Evolutionary conservation across 208 protist species (phyloP).

Genomic region (Acanthamoeba sp.): DNA sequence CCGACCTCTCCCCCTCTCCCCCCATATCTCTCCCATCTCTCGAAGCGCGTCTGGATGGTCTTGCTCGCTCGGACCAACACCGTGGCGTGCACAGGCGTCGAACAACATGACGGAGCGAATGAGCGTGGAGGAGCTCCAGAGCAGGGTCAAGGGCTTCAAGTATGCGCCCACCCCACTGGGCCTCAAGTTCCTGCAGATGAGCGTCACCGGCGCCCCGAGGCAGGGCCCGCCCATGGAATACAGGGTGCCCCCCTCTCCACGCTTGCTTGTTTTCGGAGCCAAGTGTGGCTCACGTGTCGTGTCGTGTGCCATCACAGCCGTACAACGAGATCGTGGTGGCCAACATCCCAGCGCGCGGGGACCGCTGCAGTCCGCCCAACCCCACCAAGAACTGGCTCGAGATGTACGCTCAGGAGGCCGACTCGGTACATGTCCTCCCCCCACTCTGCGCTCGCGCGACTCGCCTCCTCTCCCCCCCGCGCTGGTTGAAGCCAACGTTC

Average conservation of each 20-base stretch:
- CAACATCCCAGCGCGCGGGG: slow-evolving; percentile 13
- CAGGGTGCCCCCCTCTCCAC: background rate
- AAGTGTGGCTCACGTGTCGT: background rate
- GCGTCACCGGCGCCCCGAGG: background rate
- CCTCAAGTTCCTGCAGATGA: slow-evolving; percentile 69
- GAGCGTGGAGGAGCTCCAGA: slow-evolving; percentile 48
- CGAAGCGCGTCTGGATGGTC: too few species aligned
- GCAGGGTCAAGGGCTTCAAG: slow-evolving; percentile 31
- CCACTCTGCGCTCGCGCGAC: too few species aligned
- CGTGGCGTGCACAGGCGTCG: background rate
- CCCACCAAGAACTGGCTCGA: slow-evolving; percentile 56
- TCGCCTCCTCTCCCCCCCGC: too few species aligned
- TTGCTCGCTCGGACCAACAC: too few species aligned
- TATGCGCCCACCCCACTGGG: background rate
- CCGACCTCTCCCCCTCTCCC: too few species aligned
- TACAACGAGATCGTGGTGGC: slow-evolving; percentile 40
- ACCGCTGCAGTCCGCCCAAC: background rate
- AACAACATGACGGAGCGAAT: slow-evolving; percentile 20
- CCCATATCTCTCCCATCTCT: too few species aligned
- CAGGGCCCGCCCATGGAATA: slow-evolving; percentile 17
- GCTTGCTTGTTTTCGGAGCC: background rate
- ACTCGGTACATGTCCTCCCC: slow-evolving; percentile 32
- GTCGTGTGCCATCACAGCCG: background rate
- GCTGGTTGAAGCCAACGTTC: too few species aligned
- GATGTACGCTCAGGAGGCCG: slow-evolving; percentile 25